Base-by-base conservation (phyloP, 352 stramenopile genomes). In the Phytophthora idaei region DNA sequence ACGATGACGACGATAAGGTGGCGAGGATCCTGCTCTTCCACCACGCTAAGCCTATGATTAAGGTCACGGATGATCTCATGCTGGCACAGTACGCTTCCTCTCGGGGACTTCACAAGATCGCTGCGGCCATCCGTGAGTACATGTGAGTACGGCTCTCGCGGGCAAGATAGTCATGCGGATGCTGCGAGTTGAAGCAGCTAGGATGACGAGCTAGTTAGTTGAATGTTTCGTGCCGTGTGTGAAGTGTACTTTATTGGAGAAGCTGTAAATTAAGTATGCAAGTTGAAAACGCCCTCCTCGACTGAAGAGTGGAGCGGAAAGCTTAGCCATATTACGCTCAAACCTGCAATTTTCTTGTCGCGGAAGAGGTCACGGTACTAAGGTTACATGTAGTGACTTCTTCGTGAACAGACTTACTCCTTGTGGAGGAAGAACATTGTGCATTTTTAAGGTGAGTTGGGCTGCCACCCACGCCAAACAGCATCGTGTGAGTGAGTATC, bases 51-150 rank as follows among this genome's bases (percentile, higher is more conserved):
- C 50, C 50, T 4, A 25, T 57, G 50, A 57, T 57, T 8, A 57
- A 57, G 31, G 50, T 57, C 50, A 57, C 50, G 10, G 50, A 57
- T 28, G 50, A 57, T 15, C 50, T 57, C 50, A 57, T 57, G 50
- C 21, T 57, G 50, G 50, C 50, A 10, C 50, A 57, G 21, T 57
- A 57, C 11, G 50, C 50, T 5, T 46, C 50, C 7, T 57, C 50
- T 46, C 50, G 50, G n/a, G 32, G 50, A 10, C 17, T 57, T 14
- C 50, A 57, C 50, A 57, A 57, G 50, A 45, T 57, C 17, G 50
- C 50, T 32, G 32, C 31, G 8, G 50, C 50, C n/a, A 57, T 57
- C 50, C 50, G 50, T 46, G 50, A 57, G 50, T 57, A 57, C 50
- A 57, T 57, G 50, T 57, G 32, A 46, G 3, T n/a, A 21, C 4